Percentiles rank a stretch among this genome's conserved stretches.
These are phyloP conservation scores for Quercus aquifolioides DNA, from an alignment of 306 rosid genomes.

Conservation along the genomic window DNA sequence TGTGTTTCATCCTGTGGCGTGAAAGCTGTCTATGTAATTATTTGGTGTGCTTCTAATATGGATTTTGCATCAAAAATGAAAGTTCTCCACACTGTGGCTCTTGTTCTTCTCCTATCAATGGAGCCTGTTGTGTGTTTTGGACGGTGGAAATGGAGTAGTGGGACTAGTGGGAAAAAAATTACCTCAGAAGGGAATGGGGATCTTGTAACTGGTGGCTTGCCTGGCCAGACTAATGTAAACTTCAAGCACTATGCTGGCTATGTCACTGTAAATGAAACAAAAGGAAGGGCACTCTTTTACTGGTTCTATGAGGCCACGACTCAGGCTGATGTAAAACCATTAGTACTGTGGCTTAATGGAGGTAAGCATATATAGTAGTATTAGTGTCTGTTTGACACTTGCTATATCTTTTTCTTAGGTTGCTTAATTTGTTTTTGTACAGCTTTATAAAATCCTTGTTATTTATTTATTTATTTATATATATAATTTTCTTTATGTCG, in stretches of 20 bases:
- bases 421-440: too few relatives aligned
- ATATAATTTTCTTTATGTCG: too few relatives aligned
- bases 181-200: constrained; percentile 28
- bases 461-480: not conserved
- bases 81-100: constrained; percentile 11
- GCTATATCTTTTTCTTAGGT: too few relatives aligned
- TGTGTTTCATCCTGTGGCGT: constrained; percentile 25
- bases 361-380: constrained; percentile 32
- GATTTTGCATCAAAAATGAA: constrained; percentile 25
- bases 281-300: constrained; percentile 73
- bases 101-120: constrained; percentile 15
- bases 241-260: constrained; percentile 73
- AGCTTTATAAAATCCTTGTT: not conserved
- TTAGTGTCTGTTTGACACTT: too few relatives aligned
- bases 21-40: not conserved
- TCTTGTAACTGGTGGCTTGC: constrained; percentile 57
- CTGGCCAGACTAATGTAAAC: constrained; percentile 64
- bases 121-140: constrained; percentile 39
- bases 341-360: constrained; percentile 93
- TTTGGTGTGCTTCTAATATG: constrained; percentile 29
- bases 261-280: constrained; percentile 51
- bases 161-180: constrained; percentile 18
- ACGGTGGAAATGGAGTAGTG: constrained; percentile 29
- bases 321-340: constrained; percentile 53
- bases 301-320: constrained; percentile 78